phyloP scores from a whole-genome alignment of 352 stramenopile species.

The Pythium dissotocum region DNA sequence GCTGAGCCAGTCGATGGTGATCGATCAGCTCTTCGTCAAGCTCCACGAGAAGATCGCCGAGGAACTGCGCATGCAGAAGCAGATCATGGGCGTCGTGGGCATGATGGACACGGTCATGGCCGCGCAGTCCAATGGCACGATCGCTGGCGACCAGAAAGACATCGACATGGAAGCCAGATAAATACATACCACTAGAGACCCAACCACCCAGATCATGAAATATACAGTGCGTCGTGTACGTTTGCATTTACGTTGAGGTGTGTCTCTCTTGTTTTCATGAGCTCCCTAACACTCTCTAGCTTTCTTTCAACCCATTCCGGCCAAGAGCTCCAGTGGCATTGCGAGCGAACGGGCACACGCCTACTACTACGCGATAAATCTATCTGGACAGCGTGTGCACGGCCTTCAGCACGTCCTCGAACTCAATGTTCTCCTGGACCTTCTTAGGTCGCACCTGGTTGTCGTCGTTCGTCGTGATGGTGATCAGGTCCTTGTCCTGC shows the following conservation, averaged over 20 bases:
- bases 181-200: slow-evolving; percentile 16
- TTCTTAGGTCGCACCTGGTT: slow-evolving; percentile 90
- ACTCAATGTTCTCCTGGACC: slow-evolving; percentile 86
- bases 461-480: slow-evolving; percentile 70
- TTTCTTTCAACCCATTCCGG: neutral
- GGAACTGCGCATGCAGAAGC: slow-evolving; percentile 85
- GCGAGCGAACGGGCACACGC: neutral
- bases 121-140: slow-evolving; percentile 68
- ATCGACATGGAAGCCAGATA: slow-evolving; percentile 29
- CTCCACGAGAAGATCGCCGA: slow-evolving; percentile 84
- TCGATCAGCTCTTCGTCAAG: slow-evolving; percentile 95
- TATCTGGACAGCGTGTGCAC: slow-evolving; percentile 88
- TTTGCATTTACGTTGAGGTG: slow-evolving; percentile 1
- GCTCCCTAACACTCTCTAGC: neutral
- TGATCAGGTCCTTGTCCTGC: slow-evolving; percentile 48
- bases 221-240: slow-evolving; percentile 26
- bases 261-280: neutral
- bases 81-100: slow-evolving; percentile 83
- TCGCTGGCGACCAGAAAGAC: slow-evolving; percentile 30
- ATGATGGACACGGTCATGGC: slow-evolving; percentile 91
- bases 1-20: slow-evolving; percentile 88
- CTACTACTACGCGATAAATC: slow-evolving; percentile 34
- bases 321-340: neutral
- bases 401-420: slow-evolving; percentile 86
- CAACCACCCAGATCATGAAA: slow-evolving; percentile 9